These are phyloP conservation scores for Neopestalotiopsis rosae DNA, from an alignment of 2,329 filamentous ascomycete species.

Conservation along the genomic window DNA sequence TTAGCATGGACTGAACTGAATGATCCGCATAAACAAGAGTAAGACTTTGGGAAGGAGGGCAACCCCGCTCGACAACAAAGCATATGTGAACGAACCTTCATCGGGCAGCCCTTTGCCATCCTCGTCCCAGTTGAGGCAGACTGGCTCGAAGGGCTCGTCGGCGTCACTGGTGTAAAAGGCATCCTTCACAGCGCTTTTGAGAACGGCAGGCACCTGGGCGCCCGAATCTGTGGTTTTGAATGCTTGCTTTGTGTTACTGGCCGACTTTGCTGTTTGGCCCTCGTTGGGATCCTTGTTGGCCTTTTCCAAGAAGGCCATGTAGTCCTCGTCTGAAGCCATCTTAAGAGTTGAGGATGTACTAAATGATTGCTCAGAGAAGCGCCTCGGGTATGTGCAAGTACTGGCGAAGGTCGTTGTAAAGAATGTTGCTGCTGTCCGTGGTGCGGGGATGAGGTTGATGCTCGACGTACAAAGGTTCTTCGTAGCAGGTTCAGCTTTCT, in stretches of 20 bases:
- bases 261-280: constrained; percentile 46
- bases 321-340: constrained; percentile 82
- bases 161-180: constrained; percentile 80
- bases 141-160: constrained; percentile 84
- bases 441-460: neutral
- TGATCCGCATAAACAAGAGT: neutral
- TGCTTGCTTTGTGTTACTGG: constrained; percentile 37
- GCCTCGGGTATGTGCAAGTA: neutral
- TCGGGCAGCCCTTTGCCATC: constrained; percentile 59
- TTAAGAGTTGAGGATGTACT: constrained; percentile 31
- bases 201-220: constrained; percentile 63
- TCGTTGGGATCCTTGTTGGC: constrained; percentile 80
- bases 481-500: neutral
- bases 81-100: constrained; percentile 56
- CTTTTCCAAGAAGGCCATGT: constrained; percentile 85
- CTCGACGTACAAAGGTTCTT: neutral
- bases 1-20: constrained; percentile 1
- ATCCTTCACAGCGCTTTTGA: constrained; percentile 57
- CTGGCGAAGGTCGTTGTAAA: neutral
- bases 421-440: neutral
- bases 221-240: constrained; percentile 60
- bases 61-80: no score
- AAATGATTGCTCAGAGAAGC: constrained; percentile 15
- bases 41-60: neutral
- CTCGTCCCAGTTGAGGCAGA: constrained; percentile 68